A percentile compares a stretch with the other conserved stretches of the same genome.
These are phyloP conservation scores for Nothomitra cinnamomea DNA, from an alignment of 2,329 filamentous ascomycete species.

Conservation along the genomic window DNA sequence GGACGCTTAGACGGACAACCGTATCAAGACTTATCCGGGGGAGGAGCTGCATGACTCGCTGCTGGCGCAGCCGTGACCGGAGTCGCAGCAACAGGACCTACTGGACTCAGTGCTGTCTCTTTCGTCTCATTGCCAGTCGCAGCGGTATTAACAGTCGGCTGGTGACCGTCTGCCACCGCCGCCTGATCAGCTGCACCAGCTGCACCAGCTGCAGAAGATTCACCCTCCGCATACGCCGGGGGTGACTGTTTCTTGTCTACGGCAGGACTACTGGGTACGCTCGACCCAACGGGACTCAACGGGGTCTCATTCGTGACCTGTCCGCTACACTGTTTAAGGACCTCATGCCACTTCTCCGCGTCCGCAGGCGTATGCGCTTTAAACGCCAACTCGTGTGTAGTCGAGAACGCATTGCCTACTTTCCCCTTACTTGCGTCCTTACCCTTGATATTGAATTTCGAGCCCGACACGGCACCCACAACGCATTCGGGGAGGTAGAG, in stretches of 20 bases:
- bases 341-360: constrained; percentile 69
- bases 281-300: constrained; percentile 6
- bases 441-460: constrained; percentile 89
- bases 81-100: too few species aligned
- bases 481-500: constrained; percentile 84
- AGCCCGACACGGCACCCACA: constrained; percentile 52
- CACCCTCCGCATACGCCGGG: neutral
- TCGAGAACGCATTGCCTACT: constrained; percentile 63
- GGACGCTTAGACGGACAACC: too few species aligned
- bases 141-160: too few species aligned
- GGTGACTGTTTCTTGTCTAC: constrained; percentile 13
- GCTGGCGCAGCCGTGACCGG: too few species aligned
- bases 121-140: too few species aligned
- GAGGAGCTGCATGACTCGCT: too few species aligned
- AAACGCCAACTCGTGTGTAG: constrained; percentile 66
- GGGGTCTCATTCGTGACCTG: constrained; percentile 24
- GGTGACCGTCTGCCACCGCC: too few species aligned
- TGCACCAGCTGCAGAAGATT: too few species aligned
- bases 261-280: constrained; percentile 21
- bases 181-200: too few species aligned
- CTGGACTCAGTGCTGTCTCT: too few species aligned
- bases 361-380: constrained; percentile 70
- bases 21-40: too few species aligned
- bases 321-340: constrained; percentile 30
- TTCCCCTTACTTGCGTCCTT: constrained; percentile 71